A percentile compares a stretch with the other conserved stretches of the same genome.
Evolutionary conservation across 345 rosid genomes (phyloP).

Genomic region (Gossypium arboreum): DNA sequence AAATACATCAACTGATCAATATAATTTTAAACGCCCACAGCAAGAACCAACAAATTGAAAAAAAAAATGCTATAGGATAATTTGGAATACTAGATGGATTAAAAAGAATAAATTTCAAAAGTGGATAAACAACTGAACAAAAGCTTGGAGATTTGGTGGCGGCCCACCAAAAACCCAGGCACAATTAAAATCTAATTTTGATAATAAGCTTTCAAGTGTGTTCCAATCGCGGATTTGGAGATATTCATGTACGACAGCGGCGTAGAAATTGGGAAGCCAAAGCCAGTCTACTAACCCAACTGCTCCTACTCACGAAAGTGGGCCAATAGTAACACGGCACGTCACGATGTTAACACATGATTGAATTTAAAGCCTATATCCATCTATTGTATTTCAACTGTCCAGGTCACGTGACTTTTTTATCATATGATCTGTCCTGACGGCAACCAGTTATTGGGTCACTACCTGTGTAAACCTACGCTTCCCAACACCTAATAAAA

Average conservation of each 20-base stretch:
- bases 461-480: not conserved
- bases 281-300: not conserved
- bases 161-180: not conserved
- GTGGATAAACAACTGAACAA: not conserved
- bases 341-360: slow-evolving; percentile 23
- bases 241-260: not conserved
- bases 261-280: not conserved
- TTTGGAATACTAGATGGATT: not conserved
- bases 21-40: not conserved
- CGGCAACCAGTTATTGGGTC: slow-evolving; percentile 24
- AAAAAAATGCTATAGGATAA: not conserved
- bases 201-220: not conserved
- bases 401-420: slow-evolving; percentile 25
- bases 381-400: not conserved
- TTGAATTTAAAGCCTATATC: not conserved
- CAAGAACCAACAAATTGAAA: not conserved
- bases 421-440: slow-evolving; percentile 27
- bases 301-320: not conserved
- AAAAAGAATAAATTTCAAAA: not conserved
- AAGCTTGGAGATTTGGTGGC: not conserved
- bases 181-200: not conserved
- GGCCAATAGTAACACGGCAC: slow-evolving; percentile 18
- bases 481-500: not conserved
- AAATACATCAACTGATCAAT: slow-evolving; percentile 5
- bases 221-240: not conserved